Percentiles rank a stretch among this genome's conserved stretches.
phyloP scores from a whole-genome alignment of 768 basidiomycete species.

The Boletales sp. region DNA sequence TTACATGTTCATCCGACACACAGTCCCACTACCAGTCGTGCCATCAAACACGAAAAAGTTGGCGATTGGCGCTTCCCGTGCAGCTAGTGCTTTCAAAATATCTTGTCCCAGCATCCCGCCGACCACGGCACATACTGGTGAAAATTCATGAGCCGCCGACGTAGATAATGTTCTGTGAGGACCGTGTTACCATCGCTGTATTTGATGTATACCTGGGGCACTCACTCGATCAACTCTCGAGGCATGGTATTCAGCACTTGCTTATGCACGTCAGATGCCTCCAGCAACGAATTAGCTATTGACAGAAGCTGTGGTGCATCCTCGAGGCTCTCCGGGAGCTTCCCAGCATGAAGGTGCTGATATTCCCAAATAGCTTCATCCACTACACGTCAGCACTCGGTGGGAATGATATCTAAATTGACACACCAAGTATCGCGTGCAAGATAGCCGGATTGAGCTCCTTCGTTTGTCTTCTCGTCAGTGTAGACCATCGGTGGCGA shows the following conservation, averaged over 20 bases:
- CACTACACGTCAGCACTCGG: conserved; percentile 12
- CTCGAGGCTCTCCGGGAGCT: conserved; percentile 50
- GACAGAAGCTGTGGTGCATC: conserved; percentile 54
- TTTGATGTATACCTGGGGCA: neutral
- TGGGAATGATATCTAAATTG: neutral
- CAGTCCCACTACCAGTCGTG: conserved; percentile 69
- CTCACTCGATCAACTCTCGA: conserved; percentile 58
- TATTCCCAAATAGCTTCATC: conserved; percentile 79
- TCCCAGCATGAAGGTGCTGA: conserved; percentile 53
- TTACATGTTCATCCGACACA: conserved; percentile 51
- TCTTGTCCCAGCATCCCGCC: conserved; percentile 96
- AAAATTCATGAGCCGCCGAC: conserved; percentile 81
- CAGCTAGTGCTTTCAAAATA: conserved; percentile 85
- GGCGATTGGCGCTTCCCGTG: conserved; percentile 87
- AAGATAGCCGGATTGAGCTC: conserved; percentile 74
- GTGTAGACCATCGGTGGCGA: conserved; percentile 60
- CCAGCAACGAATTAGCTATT: conserved; percentile 62
- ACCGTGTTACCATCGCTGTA: conserved; percentile 7
- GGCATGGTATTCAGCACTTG: conserved; percentile 60
- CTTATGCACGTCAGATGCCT: conserved; percentile 64
- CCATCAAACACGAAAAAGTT: conserved; percentile 93
- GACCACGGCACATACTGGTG: conserved; percentile 90
- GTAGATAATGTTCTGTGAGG: conserved; percentile 57
- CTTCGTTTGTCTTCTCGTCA: conserved; percentile 77
- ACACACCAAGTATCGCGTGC: conserved; percentile 69